Base-by-base conservation (phyloP, 495 filamentous ascomycete genomes). In the Penicillium parvum region DNA sequence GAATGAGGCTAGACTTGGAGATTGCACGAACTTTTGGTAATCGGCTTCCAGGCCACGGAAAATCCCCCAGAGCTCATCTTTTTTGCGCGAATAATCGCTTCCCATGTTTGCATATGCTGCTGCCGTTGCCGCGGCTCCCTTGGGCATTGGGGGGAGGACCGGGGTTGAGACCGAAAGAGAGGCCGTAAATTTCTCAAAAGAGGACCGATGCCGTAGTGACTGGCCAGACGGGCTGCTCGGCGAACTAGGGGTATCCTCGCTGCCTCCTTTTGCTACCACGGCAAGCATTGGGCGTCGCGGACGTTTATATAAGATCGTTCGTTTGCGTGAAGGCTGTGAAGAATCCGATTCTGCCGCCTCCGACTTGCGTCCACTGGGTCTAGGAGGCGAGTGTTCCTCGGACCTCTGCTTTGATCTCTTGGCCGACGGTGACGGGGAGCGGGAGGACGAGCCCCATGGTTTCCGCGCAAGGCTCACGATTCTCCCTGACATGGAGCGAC, bases 61-160 rank as follows among this genome's bases (percentile, higher is more conserved):
- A 20, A 82, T 74, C 10, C 74, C 81, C 90, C 89, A 96, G n/a
- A 97, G 72, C 44, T 91, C 88, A 61, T 98, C 92, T 53, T 84
- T 84, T 45, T 78, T 83, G 23, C 77, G 68, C 12, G 68, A 57
- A 26, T 57, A 40, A 21, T 80, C 74, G 19, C 9, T 18, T n/a
- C 26, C 29, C 10, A 7, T 44, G 21, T 71, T 40, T 37, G 58
- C 59, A 14, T 66, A 69, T 20, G 63, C 61, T 10, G 71, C 68
- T 20, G 66, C 51, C 4, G 53, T 59, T 23, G 53, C 46, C 9
- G 61, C 53, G 6, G 61, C 55, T 5, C 50, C 60, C 30, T 71
- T 75, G 1, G 77, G 76, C 47, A 81, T 61, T 9, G 71, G 73
- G 9, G 78, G 76, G 30, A 77, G 64, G 14, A 73, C 64, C 7